phyloP scores from a whole-genome alignment of 1,284 basidiomycete species.

The Microbotryum lychnidis-dioicae region DNA sequence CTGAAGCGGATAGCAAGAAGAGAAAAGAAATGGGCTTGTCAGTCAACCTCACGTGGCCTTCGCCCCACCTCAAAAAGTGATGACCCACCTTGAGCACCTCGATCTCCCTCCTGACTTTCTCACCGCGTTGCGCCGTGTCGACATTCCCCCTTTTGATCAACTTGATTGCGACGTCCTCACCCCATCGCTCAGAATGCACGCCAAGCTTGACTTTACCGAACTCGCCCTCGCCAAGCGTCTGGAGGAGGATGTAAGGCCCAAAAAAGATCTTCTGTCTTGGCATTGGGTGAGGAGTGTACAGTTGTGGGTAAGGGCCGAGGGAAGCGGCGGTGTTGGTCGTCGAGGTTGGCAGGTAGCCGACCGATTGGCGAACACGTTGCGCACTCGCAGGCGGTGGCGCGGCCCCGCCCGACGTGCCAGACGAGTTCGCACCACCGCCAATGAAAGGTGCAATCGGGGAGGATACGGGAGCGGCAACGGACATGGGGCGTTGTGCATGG shows the following conservation, averaged over 20 bases:
- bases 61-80: not conserved
- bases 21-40: not conserved
- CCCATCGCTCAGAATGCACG: conserved; percentile 76
- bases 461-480: not conserved
- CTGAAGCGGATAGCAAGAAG: conserved; percentile 43
- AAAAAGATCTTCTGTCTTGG: conserved; percentile 55
- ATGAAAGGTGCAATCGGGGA: not conserved
- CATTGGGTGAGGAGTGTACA: conserved; percentile 30
- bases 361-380: conserved; percentile 14
- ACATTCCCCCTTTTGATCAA: conserved; percentile 89
- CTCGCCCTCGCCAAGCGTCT: conserved; percentile 97
- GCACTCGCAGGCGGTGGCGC: not conserved
- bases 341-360: conserved; percentile 26
- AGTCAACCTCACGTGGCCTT: not conserved
- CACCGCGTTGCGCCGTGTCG: conserved; percentile 49
- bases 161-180: conserved; percentile 99
- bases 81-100: conserved; percentile 79
- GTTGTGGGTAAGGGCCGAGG: conserved; percentile 28
- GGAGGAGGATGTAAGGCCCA: conserved; percentile 86
- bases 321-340: not conserved
- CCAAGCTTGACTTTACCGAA: conserved; percentile 99
- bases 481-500: not conserved
- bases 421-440: too few species aligned
- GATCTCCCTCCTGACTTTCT: conserved; percentile 93
- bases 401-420: too few species aligned